phyloP scores from a whole-genome alignment of 371 early-diverging fungal genomes.

The Batkoa obscura region DNA sequence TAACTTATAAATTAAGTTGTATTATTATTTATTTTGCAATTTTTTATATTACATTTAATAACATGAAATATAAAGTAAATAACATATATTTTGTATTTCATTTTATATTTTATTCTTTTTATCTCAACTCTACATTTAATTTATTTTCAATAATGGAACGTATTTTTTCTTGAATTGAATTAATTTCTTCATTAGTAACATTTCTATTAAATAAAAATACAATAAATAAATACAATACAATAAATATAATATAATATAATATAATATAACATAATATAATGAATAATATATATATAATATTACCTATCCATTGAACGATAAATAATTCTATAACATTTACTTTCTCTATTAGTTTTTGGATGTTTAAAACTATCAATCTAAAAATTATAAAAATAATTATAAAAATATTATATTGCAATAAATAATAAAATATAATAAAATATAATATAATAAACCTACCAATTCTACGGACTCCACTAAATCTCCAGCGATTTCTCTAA shows the following conservation, averaged over 20 bases:
- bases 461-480: slow-evolving; percentile 73
- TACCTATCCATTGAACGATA: slow-evolving; percentile 80
- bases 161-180: slow-evolving; percentile 65
- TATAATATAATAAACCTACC: no score
- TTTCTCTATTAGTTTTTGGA: slow-evolving; percentile 59
- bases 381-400: not conserved
- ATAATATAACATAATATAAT: not conserved
- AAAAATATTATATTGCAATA: not conserved
- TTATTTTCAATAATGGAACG: slow-evolving; percentile 38
- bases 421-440: not conserved
- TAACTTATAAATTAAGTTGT: no score
- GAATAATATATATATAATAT: not conserved
- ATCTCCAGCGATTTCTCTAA: slow-evolving; percentile 83
- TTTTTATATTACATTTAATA: no score
- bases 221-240: slow-evolving; percentile 1
- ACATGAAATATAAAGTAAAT: not conserved
- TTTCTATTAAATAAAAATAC: slow-evolving; percentile 24
- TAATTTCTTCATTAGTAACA: slow-evolving; percentile 85
- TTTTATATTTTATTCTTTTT: slow-evolving; percentile 8
- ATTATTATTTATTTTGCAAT: no score
- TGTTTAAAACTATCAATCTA: slow-evolving; percentile 77
- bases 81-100: not conserved
- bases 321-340: slow-evolving; percentile 80
- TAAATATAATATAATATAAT: slow-evolving; percentile 4
- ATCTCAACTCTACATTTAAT: slow-evolving; percentile 62